phyloP scores from a whole-genome alignment of 1,284 basidiomycete species.

The Uromyces viciae-fabae region DNA sequence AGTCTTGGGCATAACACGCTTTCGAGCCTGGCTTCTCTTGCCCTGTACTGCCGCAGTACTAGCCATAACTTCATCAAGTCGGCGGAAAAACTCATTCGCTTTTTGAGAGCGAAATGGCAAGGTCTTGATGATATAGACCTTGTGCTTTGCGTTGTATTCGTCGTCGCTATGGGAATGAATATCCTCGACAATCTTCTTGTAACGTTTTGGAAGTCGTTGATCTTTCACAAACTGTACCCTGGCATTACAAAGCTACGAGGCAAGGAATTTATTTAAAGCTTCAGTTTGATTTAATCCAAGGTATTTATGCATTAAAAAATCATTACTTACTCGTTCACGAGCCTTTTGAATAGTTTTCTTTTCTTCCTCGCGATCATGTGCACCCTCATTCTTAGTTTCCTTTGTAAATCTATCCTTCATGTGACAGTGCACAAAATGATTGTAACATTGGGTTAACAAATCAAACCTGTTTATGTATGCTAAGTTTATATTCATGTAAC shows the following conservation, averaged over 20 bases:
- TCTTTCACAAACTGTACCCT: not conserved
- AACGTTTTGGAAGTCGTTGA: not conserved
- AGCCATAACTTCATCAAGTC: not conserved
- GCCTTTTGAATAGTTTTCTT: conserved; percentile 6
- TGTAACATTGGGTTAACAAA: not conserved
- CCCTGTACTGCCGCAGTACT: too few species aligned
- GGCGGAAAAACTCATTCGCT: not conserved
- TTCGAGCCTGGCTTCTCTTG: not conserved
- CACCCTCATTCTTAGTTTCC: not conserved
- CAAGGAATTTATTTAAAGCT: too few species aligned
- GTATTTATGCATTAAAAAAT: not conserved
- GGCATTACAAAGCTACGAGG: too few species aligned
- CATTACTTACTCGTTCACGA: not conserved
- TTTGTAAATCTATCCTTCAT: not conserved
- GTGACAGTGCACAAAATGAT: not conserved
- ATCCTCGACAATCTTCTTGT: not conserved
- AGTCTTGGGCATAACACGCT: not conserved
- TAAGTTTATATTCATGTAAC: not conserved
- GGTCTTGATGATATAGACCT: not conserved
- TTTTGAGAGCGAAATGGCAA: conserved; percentile 1
- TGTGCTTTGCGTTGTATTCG: not conserved
- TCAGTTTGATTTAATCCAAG: too few species aligned
- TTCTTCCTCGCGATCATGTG: not conserved
- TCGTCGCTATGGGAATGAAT: conserved; percentile 12
- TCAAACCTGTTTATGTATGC: not conserved